Base-by-base conservation (phyloP, 192 early-diverging fungal species). In the Dissophora ornata region DNA sequence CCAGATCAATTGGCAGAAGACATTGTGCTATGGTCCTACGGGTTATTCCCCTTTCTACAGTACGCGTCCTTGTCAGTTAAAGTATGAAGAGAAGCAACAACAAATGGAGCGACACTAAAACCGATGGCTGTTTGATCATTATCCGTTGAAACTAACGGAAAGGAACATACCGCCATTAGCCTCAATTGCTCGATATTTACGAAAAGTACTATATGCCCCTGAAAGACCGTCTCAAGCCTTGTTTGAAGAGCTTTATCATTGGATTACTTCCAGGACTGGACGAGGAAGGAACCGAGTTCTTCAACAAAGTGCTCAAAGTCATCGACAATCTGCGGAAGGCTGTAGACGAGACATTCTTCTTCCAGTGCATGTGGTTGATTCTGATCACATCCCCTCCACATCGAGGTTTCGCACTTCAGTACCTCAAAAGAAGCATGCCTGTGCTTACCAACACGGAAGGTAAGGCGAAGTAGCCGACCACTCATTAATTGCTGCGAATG, bases 1-100 rank as follows among this genome's bases (percentile, higher is more conserved):
- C 61, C 75, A 9, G 86, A 91, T 36, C 91, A 94, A 82, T 80
- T 97, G 32, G 87, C 85, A 12, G 84, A 89, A 15, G 96, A 98
- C 64, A 84, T 96, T 50, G 80, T 90, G 12, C 79, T 98, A 34
- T 98, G 94, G 83, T 92, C 94, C 4, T 89, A 87, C 56, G 97
- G 97, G 0, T 81, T 98, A 26, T 95, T 97, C 53, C 96, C 96
- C 25, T 96, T 97, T 69, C 81, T 96, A 56, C 90, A 94, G 77
- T 86, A 94, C 68, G 91, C 94, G 11, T 85, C 93, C 8, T 89
- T 91, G 55, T 84, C 84, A 29, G 89, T 94, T 36, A 96, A 96
- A 81, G 88, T 90, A 87, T 60, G 30, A 8, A 46, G 22, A n/a
- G n/a, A n/a, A n/a, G n/a, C n/a, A n/a, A n/a, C n/a, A n/a, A n/a